Base-by-base conservation (phyloP, 2,329 filamentous ascomycete species). In the Sphaerostilbella broomeana region DNA sequence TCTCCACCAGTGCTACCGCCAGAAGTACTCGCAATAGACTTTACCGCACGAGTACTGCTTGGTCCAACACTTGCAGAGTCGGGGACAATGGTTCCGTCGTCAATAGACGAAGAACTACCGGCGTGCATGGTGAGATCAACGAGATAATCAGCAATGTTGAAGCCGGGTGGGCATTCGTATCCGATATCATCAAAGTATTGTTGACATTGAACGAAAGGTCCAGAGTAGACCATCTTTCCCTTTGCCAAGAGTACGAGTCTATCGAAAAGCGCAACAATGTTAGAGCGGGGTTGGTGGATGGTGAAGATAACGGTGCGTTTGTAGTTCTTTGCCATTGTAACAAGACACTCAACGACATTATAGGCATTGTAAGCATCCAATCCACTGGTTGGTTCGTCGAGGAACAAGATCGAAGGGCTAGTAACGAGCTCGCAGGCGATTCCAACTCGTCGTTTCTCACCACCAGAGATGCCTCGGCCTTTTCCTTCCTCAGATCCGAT, bases 61-160 rank as follows among this genome's bases (percentile, higher is more conserved):
- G 87, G 85, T 2, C 86, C 82, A 15, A 86, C 80, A 47, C 79
- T 83, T 2, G 75, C 67, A 3, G 72, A 75, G 47, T 85, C 81
- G 6, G 67, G 54, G 5, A 63, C 57, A 25, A 71, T 43, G 8
- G 67, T 61, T 11, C 74, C 75, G 40, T 81, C 77, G 22, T 81
- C 75, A 18, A 57, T 22, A 3, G 77, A 65, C 6, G 73, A 67
- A 15, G 70, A 75, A 30, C 73, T 70, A 43, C 85, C 78, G 17
- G 88, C 89, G 59, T 98, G 92, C 90, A 98, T 97, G 0, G 92
- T 97, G 27, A 98, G 72, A 59, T 98, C 92, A 20, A 98, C 89
- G 5, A 98, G 76, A 56, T 95, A 98, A 60, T 98, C 92, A 4
- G 92, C 92, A 61, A 98, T 97, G 55, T 98, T 98, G 74, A 97